Base-by-base conservation (phyloP, 1,139 yeast genomes). In the Yamadazyma atmosphaerica region DNA sequence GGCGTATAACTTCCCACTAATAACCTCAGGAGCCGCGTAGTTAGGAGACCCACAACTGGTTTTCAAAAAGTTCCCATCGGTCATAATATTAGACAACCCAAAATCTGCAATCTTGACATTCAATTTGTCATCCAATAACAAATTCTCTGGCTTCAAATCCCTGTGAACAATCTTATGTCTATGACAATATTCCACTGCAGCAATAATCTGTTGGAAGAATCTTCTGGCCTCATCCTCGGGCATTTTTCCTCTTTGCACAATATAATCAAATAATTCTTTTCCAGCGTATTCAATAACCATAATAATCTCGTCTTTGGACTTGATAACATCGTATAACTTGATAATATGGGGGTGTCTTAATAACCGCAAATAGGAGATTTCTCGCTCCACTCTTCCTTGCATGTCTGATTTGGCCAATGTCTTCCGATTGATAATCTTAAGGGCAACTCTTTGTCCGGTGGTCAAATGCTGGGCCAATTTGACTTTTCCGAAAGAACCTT, bases 241-340 rank as follows among this genome's bases (percentile, higher is more conserved):
- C 96, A 94, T 87, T 56, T 88, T 84, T 25, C 97, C 98, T 52
- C 90, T 74, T 60, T 90, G 98, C 13, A 92, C 96, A 59, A 92
- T 92, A 58, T 92, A 92, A 58, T 92, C 98, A 56, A 92, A 92
- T 52, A 92, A 75, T 63, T 92, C 98, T 53, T 89, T 88, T 7
- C 96, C 97, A 1, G 98, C 98, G 60, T 78, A 92, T 62, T 92
- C 98, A 56, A 92, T 90, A 25, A 94, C 98, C 98, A 92, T 92
- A 55, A 92, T 87, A 52, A 92, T 92, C 55, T 92, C 98, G 53
- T 92, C 97, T 54, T 88, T 88, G 28, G 95, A 85, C 62, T 92
- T 92, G 60, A 92, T 92, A 38, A 92, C 98, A 62, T 92, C 98
- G 65, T 90, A 92, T 43, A 92, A 74, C 63, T 92, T 92, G 68